Evolutionary conservation across 2,329 filamentous ascomycete genomes (phyloP), one percentile per base, ranked within the genome.

Genomic region (Colletotrichum musae): DNA sequence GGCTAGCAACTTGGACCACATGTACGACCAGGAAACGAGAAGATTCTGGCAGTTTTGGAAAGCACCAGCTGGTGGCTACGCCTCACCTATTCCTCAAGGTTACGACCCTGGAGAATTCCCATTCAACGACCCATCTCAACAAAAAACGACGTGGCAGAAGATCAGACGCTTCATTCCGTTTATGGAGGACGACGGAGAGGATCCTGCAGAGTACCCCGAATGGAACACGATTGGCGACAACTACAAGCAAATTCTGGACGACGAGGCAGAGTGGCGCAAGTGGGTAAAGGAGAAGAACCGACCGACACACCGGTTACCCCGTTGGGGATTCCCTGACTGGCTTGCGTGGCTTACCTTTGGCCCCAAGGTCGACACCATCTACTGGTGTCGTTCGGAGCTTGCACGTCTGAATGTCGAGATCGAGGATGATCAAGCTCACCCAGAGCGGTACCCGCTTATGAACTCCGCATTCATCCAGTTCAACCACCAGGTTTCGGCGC

Each of bases 381-480:
- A 97, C 76, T 93, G 95, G 84, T 97, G 94, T 74, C 93, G 96
- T 3, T 89, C 91, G 72, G 92, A 98, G 78, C 81, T 99, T 32
- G 95, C 96, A 18, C 89, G 93, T 15, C 84, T 98, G 18, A 99
- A 98, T 73, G 77, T 95, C 60, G 95, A 98, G 77, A 98, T 99
- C 62, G 95, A 98, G 74, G 85, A 92, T 52, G 96, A 98, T 73
- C 96, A 99, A 78, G 87, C 92, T 61, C 87, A 96, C 57, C 92
- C 93, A 0, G 95, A 98, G 73, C 90, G 92, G 5, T 98, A 94
- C 71, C 95, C 95, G 0, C 82, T 95, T 54, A 97, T 98, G 94
- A 97, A 93, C 75, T 97, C 95, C 1, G 96, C 96, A 0, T 99
- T 99, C 74, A 94, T 99, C 70, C 96, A 99, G 78, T 99, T 99